Evolutionary conservation across 2,329 filamentous ascomycete genomes (phyloP), one percentile per base, ranked within the genome.

Genomic region (Pseudogymnoascus sp.): DNA sequence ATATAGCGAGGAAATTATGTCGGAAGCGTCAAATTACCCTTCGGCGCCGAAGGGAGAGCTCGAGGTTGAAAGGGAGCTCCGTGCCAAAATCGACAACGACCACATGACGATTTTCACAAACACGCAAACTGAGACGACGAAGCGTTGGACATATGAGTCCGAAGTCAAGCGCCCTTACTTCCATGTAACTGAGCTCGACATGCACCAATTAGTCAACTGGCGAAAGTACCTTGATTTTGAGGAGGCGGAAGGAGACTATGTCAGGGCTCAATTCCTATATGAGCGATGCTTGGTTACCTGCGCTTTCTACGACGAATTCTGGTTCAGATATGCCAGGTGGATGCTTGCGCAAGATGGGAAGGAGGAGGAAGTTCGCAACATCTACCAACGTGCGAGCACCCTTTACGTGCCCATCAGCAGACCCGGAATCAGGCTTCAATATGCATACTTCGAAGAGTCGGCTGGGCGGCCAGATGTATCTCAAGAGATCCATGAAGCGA

Each of bases 111-210:
- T 88, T 38, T 97, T 96, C 75, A 83, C 86, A 31, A 83, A 82
- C 63, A 96, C 91, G 1, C 92, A 97, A 72, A 83, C 85, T 7
- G 93, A 97, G 76, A 95, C 92, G 0, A 91, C 87, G 0, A 96
- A 95, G 77, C 87, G 95, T 66, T 97, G 93, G 93, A 92, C 90
- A 0, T 97, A 91, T 69, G 95, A 99, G 73, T 89, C 91, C 0
- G 91, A 96, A 74, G 90, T 97, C 72, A 97, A 97, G 79, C 87
- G 95, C 1, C 92, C 92, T 0, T 99, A 97, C 75, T 99, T 97
- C 78, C 93, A 97, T 72, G 91, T 97, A 31, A 96, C 91, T 0
- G 91, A 96, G 72, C 82, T 99, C 7, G 93, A 97, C 69, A 87
- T 95, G 65, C 78, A 84, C 7, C 91, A 99, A 72, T 78, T 99